These are phyloP conservation scores for Colletotrichum sp. DNA, from an alignment of 2,329 filamentous ascomycete species.

Conservation along the genomic window DNA sequence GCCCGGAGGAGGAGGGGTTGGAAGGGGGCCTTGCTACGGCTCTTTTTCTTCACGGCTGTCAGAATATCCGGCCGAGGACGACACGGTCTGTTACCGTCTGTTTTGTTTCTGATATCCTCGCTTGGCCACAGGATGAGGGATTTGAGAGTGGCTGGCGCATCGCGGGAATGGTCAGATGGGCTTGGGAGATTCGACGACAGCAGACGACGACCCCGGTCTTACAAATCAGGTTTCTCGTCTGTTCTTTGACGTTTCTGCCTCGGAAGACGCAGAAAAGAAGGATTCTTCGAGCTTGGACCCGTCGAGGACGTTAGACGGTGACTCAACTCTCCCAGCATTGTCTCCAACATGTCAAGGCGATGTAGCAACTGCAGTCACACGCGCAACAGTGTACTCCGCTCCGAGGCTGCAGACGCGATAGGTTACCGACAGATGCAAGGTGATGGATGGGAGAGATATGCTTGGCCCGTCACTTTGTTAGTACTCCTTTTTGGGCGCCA, in stretches of 20 bases:
- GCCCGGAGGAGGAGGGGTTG: neutral
- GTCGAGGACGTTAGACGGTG: neutral
- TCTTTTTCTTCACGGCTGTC: neutral
- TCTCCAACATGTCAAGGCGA: neutral
- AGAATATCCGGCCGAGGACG: neutral
- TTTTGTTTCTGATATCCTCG: neutral
- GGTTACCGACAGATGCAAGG: slow-evolving; percentile 12
- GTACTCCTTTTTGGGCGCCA: neutral
- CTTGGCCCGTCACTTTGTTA: neutral
- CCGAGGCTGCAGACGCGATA: neutral
- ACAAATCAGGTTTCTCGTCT: neutral
- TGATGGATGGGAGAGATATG: neutral
- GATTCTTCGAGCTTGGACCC: neutral
- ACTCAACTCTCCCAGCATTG: neutral
- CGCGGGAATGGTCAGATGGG: neutral
- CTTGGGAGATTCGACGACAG: neutral
- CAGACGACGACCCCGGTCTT: neutral
- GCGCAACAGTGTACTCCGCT: neutral
- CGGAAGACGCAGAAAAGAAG: neutral
- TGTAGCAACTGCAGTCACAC: neutral
- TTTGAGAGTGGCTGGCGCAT: neutral
- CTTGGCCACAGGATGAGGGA: neutral
- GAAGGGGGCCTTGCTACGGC: neutral
- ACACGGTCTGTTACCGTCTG: neutral
- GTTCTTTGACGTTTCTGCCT: neutral